Percentiles rank a stretch among this genome's conserved stretches.
phyloP scores from a whole-genome alignment of 805 yeast species.

The Nakazawaea holstii region DNA sequence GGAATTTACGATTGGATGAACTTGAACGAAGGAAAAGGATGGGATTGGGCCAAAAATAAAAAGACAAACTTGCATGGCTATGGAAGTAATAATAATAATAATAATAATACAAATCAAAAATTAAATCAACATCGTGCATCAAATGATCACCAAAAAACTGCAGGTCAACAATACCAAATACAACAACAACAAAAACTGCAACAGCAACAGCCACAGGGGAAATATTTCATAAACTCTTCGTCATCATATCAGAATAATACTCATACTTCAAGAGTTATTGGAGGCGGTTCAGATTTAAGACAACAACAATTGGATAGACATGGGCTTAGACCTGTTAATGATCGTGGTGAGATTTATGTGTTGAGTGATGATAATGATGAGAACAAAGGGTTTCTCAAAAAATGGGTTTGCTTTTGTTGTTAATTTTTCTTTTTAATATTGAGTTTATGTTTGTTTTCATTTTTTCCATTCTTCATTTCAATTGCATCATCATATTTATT shows the following conservation, averaged over 20 bases:
- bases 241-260: conserved; percentile 1
- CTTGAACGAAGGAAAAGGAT: conserved; percentile 73
- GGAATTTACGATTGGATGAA: conserved; percentile 80
- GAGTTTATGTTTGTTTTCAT: background rate
- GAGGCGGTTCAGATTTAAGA: conserved; percentile 1
- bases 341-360: conserved; percentile 13
- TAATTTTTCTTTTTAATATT: background rate
- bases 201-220: conserved; percentile 15
- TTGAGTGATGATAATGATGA: conserved; percentile 13
- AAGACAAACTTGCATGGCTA: conserved; percentile 80
- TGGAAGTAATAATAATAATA: conserved; percentile 33
- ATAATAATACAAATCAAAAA: conserved; percentile 17
- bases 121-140: conserved; percentile 13
- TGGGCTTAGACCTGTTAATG: conserved; percentile 13
- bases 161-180: conserved; percentile 12
- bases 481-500: no score
- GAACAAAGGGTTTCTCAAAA: conserved; percentile 16
- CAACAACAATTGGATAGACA: conserved; percentile 11
- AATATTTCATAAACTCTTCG: conserved; percentile 4
- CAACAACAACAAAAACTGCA: conserved; percentile 16
- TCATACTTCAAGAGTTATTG: conserved; percentile 5
- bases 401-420: conserved; percentile 19
- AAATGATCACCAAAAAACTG: background rate
- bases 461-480: background rate
- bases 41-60: conserved; percentile 72